These are phyloP conservation scores for Bipolaris oryzae DNA, from an alignment of 2,329 filamentous ascomycete genomes.

Conservation along the genomic window DNA sequence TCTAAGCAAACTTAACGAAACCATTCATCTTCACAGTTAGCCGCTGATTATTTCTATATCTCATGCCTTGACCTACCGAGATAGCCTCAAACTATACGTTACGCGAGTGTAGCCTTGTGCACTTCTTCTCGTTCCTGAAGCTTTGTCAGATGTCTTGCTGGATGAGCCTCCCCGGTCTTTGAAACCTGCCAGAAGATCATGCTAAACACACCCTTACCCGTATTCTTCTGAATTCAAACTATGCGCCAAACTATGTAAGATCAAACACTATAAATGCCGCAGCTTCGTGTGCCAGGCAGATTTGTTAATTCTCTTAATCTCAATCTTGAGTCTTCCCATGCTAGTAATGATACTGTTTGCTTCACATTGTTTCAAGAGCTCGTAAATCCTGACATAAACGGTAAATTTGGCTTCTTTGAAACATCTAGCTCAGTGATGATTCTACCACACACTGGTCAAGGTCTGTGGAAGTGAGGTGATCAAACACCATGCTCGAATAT, in stretches of 20 bases:
- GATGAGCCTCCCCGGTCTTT: conserved; percentile 16
- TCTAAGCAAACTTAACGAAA: not conserved
- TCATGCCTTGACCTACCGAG: not conserved
- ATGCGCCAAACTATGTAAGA: conserved; percentile 6
- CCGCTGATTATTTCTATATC: not conserved
- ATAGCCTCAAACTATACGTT: not conserved
- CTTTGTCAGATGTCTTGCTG: conserved; percentile 10
- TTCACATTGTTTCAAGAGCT: conserved; percentile 34
- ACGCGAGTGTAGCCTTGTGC: conserved; percentile 7
- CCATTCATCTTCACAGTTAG: not conserved
- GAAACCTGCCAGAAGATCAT: conserved; percentile 29
- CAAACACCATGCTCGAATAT: conserved; percentile 40
- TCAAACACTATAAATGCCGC: conserved; percentile 1
- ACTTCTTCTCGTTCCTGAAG: conserved; percentile 12
- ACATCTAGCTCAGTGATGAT: conserved; percentile 45
- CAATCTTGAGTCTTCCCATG: conserved; percentile 6
- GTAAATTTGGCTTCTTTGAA: conserved; percentile 38
- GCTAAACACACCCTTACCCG: conserved; percentile 46
- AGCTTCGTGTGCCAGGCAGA: conserved; percentile 4
- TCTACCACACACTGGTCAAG: conserved; percentile 52
- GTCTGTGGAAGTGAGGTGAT: conserved; percentile 53
- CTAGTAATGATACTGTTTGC: conserved; percentile 4
- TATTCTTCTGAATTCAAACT: conserved; percentile 63
- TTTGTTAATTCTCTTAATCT: conserved; percentile 8
- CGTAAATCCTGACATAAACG: conserved; percentile 44